A percentile compares a stretch with the other conserved stretches of the same genome.
Evolutionary conservation across 1,284 basidiomycete genomes (phyloP).

Genomic region (Neotropicomus parvogracilis): DNA sequence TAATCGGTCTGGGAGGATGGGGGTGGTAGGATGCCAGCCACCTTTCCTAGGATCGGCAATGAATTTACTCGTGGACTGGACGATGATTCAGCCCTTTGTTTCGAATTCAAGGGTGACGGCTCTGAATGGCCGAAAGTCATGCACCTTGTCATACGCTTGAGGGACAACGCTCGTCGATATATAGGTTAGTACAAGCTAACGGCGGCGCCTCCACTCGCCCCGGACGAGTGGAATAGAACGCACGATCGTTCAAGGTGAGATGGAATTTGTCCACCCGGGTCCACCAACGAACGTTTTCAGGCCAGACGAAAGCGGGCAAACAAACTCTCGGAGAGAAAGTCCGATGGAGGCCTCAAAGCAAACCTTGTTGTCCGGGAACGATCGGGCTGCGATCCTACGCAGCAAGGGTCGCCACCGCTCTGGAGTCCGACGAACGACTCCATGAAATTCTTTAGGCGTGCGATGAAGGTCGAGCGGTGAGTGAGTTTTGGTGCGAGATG

Average conservation of each 20-base stretch:
- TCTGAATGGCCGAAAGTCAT: conserved; percentile 9
- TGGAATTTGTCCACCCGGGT: too few relatives aligned
- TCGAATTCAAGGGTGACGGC: conserved; percentile 3
- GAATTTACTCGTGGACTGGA: conserved; percentile 32
- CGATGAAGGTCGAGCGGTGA: conserved; percentile 5
- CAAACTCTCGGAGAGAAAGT: not conserved
- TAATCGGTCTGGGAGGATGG: too few relatives aligned
- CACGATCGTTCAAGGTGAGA: not conserved
- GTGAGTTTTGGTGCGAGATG: not conserved
- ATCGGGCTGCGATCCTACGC: conserved; percentile 4
- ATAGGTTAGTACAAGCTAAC: conserved; percentile 29
- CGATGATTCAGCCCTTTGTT: conserved; percentile 32
- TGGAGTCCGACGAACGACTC: conserved; percentile 1
- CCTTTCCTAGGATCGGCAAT: conserved; percentile 25
- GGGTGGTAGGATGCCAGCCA: too few relatives aligned
- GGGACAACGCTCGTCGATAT: conserved; percentile 21
- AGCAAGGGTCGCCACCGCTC: conserved; percentile 3
- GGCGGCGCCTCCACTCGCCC: conserved; percentile 16
- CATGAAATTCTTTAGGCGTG: conserved; percentile 6
- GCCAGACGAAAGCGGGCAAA: not conserved
- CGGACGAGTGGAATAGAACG: conserved; percentile 24
- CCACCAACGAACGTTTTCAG: not conserved
- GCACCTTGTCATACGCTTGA: conserved; percentile 23
- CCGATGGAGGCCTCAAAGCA: conserved; percentile 1
- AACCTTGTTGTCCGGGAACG: conserved; percentile 14